Evolutionary conservation across 2,329 filamentous ascomycete species (phyloP).

Genomic region (Neoscytalidium dimidiatum): DNA sequence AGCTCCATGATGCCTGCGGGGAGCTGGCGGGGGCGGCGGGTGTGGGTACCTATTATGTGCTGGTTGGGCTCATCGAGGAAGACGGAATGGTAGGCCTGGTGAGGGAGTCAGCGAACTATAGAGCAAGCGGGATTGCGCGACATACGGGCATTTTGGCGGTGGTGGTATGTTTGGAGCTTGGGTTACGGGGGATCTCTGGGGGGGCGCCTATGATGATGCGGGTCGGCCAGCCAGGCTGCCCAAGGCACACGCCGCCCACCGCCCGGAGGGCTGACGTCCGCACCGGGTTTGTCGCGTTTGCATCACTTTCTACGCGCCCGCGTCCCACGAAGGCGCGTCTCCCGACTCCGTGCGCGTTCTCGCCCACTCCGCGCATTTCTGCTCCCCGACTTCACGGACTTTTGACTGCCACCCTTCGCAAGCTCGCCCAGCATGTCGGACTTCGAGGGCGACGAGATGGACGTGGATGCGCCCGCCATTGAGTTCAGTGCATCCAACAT

Average conservation of each 20-base stretch:
- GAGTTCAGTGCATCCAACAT: conserved; percentile 74
- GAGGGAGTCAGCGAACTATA: background rate
- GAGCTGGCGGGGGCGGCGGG: conserved; percentile 14
- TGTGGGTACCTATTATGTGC: conserved; percentile 59
- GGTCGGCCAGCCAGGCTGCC: conserved; percentile 25
- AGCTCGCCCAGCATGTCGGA: conserved; percentile 50
- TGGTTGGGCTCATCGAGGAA: conserved; percentile 80
- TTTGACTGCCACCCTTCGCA: background rate
- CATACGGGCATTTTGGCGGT: conserved; percentile 50
- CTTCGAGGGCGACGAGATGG: conserved; percentile 67
- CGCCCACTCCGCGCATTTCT: background rate
- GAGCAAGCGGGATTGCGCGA: background rate
- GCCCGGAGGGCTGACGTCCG: conserved; percentile 37
- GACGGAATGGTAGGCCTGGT: conserved; percentile 94
- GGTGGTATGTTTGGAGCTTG: conserved; percentile 3
- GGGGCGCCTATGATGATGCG: conserved; percentile 29
- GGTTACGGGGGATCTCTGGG: conserved; percentile 26
- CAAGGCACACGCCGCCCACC: conserved; percentile 26
- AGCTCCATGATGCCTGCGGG: conserved; percentile 16
- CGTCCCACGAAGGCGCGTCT: conserved; percentile 18
- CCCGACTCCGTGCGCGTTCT: conserved; percentile 22
- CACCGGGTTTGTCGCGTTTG: conserved; percentile 34
- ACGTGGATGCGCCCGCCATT: conserved; percentile 62
- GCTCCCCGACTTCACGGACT: background rate
- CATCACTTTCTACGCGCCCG: conserved; percentile 33